Base-by-base conservation (phyloP, 192 early-diverging fungal genomes). In the Lobosporangium transversale region DNA sequence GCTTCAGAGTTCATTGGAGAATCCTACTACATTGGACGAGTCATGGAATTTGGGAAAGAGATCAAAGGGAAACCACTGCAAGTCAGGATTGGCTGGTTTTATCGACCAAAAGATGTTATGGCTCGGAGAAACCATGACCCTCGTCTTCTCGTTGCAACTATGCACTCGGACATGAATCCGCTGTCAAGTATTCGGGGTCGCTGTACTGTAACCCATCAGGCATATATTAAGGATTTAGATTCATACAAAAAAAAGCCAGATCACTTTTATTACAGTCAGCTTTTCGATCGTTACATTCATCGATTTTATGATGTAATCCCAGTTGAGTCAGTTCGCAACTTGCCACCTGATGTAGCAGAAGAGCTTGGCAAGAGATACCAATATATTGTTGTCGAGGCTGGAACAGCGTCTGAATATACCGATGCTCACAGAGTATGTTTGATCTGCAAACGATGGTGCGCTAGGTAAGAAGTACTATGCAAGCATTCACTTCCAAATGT, bases 241-340 rank as follows among this genome's bases (percentile, higher is more conserved):
- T 35, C 67, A 3, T 93, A 91, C 62, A 82, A 81, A 60, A 68
- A 74, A 29, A 58, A 79, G 27, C 85, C 90, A 1, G 91, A 96
- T 70, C 84, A 88, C 71, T 97, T 95, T 78, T 95, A 94, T 66
- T 97, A 92, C 78, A 79, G 87, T 48, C 94, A 94, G 68, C 84
- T 97, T 18, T 97, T 94, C 62, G 95, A 97, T 74, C 88, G 94
- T 30, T 96, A 94, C 82, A 96, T 91, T 26, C 89, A 91, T 35
- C 90, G 94, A 9, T 79, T 94, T 12, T 96, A 94, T 78, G 95
- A 97, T 62, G 93, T 95, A 14, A 69, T 96, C 3, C 93, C 95
- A 0, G 84, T 92, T 24, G 83, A 88, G 24, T 80, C 88, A 24
- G 91, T 94, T 40, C 91, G 87, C 36, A 95, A 95, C 53, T 86